A percentile compares a stretch with the other conserved stretches of the same genome.
These are phyloP conservation scores for Colletotrichum brevisporum DNA, from an alignment of 2,329 filamentous ascomycete species.

Conservation along the genomic window DNA sequence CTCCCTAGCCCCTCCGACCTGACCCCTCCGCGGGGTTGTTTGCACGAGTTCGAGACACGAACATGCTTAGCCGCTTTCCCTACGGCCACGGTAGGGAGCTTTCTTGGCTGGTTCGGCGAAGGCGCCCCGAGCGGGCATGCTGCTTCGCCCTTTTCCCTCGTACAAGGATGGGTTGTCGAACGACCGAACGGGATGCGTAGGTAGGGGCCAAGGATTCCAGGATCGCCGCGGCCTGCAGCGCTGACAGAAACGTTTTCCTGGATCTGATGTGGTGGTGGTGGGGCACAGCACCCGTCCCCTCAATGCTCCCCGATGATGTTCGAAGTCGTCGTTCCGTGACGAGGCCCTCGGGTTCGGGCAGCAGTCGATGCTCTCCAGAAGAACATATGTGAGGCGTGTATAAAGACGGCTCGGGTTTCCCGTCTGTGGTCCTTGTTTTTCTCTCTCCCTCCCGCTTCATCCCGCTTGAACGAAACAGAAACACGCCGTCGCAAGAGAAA, in stretches of 20 bases:
- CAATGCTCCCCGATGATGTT: conserved; percentile 13
- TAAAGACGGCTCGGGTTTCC: neutral
- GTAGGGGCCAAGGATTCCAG: conserved; percentile 4
- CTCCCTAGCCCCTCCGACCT: conserved; percentile 2
- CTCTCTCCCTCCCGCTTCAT: neutral
- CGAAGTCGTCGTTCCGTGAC: conserved; percentile 4
- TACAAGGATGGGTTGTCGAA: conserved; percentile 17
- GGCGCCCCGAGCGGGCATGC: conserved; percentile 1
- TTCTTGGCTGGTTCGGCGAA: too few species aligned
- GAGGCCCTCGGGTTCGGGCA: neutral
- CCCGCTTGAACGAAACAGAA: neutral
- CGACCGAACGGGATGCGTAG: neutral
- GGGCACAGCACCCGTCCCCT: conserved; percentile 8
- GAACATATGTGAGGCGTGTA: neutral
- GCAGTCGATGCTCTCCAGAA: too few species aligned
- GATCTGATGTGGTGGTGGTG: neutral
- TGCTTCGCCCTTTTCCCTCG: neutral
- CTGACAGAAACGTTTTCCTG: conserved; percentile 37
- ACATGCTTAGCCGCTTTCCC: conserved; percentile 10
- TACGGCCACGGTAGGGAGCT: too few species aligned
- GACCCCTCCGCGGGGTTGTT: conserved; percentile 26
- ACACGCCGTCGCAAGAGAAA: neutral
- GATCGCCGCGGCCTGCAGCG: conserved; percentile 28
- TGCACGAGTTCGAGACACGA: conserved; percentile 31
- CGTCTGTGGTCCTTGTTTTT: too few species aligned